Evolutionary conservation across 768 basidiomycete species (phyloP).

Genomic region (Panellus pusillus): DNA sequence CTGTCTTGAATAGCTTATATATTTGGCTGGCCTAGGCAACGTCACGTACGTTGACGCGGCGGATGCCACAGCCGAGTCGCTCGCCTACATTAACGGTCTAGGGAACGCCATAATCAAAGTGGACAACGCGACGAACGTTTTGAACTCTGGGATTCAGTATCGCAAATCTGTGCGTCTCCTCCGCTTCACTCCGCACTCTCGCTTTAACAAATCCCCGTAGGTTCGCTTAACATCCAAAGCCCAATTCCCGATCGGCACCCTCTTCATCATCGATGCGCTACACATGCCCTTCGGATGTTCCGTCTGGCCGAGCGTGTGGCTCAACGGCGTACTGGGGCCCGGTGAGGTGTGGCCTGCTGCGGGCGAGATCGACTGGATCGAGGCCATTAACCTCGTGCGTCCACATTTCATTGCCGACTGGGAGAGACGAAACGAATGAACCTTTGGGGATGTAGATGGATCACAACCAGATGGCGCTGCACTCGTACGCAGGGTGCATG

Average conservation of each 20-base stretch:
- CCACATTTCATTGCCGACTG: not conserved
- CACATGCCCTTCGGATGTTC: conserved; percentile 56
- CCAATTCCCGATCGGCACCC: conserved; percentile 42
- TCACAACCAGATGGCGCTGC: conserved; percentile 19
- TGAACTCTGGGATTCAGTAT: conserved; percentile 10
- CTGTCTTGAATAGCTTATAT: not conserved
- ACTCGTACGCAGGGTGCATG: conserved; percentile 12
- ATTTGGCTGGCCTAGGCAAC: conserved; percentile 44
- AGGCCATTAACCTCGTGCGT: conserved; percentile 21
- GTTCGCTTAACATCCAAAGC: conserved; percentile 26
- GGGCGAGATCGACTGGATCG: conserved; percentile 45
- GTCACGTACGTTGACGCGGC: conserved; percentile 56
- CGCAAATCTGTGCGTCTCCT: conserved; percentile 18
- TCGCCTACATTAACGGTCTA: conserved; percentile 60
- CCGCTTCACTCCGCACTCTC: not conserved
- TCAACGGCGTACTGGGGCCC: conserved; percentile 33
- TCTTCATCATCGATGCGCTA: conserved; percentile 44
- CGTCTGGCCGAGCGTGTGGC: conserved; percentile 52
- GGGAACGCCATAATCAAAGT: conserved; percentile 74
- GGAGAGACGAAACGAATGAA: too few species aligned
- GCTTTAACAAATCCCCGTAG: not conserved
- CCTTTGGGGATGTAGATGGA: not conserved
- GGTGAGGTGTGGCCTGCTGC: conserved; percentile 43
- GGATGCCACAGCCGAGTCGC: conserved; percentile 44
- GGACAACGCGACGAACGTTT: conserved; percentile 52